These are phyloP conservation scores for Chrysosporium queenslandicum DNA, from an alignment of 2,329 filamentous ascomycete species.

Conservation along the genomic window DNA sequence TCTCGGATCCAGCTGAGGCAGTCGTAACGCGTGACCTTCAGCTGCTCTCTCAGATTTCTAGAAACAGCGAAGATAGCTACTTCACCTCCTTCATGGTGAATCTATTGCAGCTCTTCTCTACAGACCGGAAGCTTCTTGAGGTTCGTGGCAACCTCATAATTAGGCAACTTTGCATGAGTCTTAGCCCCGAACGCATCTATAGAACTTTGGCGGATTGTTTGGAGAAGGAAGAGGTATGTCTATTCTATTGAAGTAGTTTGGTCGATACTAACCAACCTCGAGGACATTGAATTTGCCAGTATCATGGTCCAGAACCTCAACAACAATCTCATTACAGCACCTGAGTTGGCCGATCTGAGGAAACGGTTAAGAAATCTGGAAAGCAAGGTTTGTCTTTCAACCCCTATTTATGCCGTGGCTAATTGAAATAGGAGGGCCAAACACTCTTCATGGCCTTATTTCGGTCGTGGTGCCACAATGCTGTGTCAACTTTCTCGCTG, in stretches of 20 bases:
- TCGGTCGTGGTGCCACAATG: constrained; percentile 96
- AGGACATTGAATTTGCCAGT: constrained; percentile 92
- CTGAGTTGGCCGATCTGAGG: constrained; percentile 80
- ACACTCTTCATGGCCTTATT: constrained; percentile 91
- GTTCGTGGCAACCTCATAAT: constrained; percentile 94
- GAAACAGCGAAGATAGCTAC: constrained; percentile 93
- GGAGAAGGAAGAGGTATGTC: constrained; percentile 71
- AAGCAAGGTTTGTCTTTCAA: constrained; percentile 51
- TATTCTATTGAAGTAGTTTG: not conserved
- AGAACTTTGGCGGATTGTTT: constrained; percentile 91
- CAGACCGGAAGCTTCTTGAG: constrained; percentile 81
- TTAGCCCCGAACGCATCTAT: constrained; percentile 92
- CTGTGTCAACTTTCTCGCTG: constrained; percentile 91
- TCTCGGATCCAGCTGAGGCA: constrained; percentile 89
- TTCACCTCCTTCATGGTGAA: constrained; percentile 99
- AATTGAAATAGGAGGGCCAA: constrained; percentile 63
- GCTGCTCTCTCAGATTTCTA: constrained; percentile 87
- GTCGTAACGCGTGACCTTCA: constrained; percentile 93
- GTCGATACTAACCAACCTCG: not conserved
- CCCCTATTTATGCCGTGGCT: constrained; percentile 11
- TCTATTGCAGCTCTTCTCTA: constrained; percentile 86
- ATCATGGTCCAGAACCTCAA: constrained; percentile 99
- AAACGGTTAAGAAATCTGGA: constrained; percentile 86
- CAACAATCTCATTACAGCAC: constrained; percentile 96
- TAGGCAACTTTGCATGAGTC: constrained; percentile 79